Base-by-base conservation (phyloP, 1,284 basidiomycete species). In the Trichosporon asahii region DNA sequence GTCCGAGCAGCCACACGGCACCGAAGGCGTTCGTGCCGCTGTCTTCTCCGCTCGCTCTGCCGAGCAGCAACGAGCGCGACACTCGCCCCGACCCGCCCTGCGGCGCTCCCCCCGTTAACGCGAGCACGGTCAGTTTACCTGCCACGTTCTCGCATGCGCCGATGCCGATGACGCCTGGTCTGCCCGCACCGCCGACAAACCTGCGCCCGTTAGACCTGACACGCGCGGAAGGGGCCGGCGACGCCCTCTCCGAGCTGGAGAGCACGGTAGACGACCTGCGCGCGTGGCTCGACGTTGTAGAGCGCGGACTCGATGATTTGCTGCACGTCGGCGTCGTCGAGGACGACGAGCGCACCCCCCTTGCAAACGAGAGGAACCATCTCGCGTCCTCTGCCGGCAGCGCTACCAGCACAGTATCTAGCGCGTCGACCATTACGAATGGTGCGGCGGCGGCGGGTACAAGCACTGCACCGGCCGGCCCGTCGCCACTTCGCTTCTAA, bases 271-370 rank as follows among this genome's bases (percentile, higher is more conserved):
- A 91, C 70, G 90, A 93, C 75, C 87, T 98, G 57, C 87, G 88
- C 2, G 86, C 88, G 73, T 97, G 93, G 93, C 84, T 98, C 67
- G 87, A 89, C 3, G 86, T 90, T 0, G 88, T 97, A 0, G 91
- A 93, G 80, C 82, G 81, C 9, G 92, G 91, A 0, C 83, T 95
- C 40, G 86, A 85, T 66, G 87, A 85, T 64, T 85, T 95, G 74
- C 84, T 94, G 33, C 64, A 61, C 14, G 65, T 66, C 29, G 64
- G 63, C 29, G 53, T 60, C 21, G 66, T 29, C 40, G 70, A 68
- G 35, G 70, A 66, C 40, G 70, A 71, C 27, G 70, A 57, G 40
- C 65, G 49, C 29, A 55, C 65, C 4, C 65, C 65, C 33, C 65
- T 31, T 15, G 65, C 65, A 12, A 61, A 31, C 27, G 57, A 61